Evolutionary conservation across 2,329 filamentous ascomycete genomes (phyloP).

Genomic region (Arthrobotrys conoides): DNA sequence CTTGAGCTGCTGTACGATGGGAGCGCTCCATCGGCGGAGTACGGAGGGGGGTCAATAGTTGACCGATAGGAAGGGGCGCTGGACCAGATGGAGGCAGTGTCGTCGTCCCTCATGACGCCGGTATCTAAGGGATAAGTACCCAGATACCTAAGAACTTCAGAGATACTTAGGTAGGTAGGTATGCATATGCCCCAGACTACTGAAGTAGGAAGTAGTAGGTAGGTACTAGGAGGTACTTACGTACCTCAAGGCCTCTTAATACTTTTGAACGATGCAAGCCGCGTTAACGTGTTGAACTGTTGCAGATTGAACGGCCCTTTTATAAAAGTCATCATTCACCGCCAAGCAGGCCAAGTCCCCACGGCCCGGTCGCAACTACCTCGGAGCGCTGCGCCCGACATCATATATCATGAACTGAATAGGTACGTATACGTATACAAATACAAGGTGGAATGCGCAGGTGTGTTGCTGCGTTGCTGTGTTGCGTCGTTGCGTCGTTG

Average conservation of each 20-base stretch:
- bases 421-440: too few species aligned
- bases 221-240: too few species aligned
- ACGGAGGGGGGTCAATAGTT: slow-evolving; percentile 42
- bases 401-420: not conserved
- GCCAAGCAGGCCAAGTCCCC: slow-evolving; percentile 23
- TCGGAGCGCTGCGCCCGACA: slow-evolving; percentile 23
- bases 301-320: slow-evolving; percentile 20
- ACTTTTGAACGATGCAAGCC: not conserved
- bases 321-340: not conserved
- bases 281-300: slow-evolving; percentile 34
- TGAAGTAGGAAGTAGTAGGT: too few species aligned
- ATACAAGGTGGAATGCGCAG: slow-evolving; percentile 11
- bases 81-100: slow-evolving; percentile 57
- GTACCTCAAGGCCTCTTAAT: too few species aligned
- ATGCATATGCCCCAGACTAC: too few species aligned
- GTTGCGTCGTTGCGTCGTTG: not conserved
- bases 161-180: too few species aligned
- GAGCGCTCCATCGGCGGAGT: slow-evolving; percentile 46
- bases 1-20: slow-evolving; percentile 32
- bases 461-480: slow-evolving; percentile 15
- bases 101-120: slow-evolving; percentile 39
- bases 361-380: not conserved
- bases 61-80: slow-evolving; percentile 51
- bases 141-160: too few species aligned
- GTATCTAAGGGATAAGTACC: not conserved